These are phyloP conservation scores for Trametes cinnabarina DNA, from an alignment of 768 basidiomycete genomes.

Conservation along the genomic window DNA sequence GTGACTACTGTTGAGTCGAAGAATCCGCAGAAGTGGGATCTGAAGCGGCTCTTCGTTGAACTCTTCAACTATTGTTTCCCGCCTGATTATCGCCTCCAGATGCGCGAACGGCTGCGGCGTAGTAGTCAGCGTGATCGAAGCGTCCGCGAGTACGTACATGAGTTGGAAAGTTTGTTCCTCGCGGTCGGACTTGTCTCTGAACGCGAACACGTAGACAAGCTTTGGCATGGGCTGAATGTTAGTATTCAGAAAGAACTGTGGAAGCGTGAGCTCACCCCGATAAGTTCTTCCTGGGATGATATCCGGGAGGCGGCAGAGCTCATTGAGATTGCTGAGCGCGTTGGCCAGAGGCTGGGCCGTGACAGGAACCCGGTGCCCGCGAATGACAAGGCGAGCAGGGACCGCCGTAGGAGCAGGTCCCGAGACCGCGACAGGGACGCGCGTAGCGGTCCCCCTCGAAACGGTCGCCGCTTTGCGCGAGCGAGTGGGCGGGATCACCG, in stretches of 20 bases:
- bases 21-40: slow-evolving; percentile 15
- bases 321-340: slow-evolving; percentile 1
- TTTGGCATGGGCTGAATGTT: slow-evolving; percentile 6
- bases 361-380: background rate
- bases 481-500: too few species aligned
- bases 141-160: slow-evolving; percentile 17
- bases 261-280: background rate
- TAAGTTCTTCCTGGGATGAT: background rate
- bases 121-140: background rate
- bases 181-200: slow-evolving; percentile 11
- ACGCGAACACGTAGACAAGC: background rate
- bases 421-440: too few species aligned
- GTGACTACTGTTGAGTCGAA: slow-evolving; percentile 18
- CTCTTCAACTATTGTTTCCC: slow-evolving; percentile 28
- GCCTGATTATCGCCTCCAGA: slow-evolving; percentile 17
- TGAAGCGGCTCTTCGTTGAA: slow-evolving; percentile 8
- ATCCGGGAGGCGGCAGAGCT: slow-evolving; percentile 1
- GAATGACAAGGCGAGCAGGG: too few species aligned
- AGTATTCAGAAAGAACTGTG: slow-evolving; percentile 10
- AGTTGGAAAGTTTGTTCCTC: slow-evolving; percentile 17
- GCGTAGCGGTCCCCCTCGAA: too few species aligned
- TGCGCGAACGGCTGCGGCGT: slow-evolving; percentile 1
- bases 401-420: too few species aligned
- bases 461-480: too few species aligned
- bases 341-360: background rate